Evolutionary conservation across 1,139 yeast species (phyloP).

Genomic region (Lodderomyces orthopsilosis): DNA sequence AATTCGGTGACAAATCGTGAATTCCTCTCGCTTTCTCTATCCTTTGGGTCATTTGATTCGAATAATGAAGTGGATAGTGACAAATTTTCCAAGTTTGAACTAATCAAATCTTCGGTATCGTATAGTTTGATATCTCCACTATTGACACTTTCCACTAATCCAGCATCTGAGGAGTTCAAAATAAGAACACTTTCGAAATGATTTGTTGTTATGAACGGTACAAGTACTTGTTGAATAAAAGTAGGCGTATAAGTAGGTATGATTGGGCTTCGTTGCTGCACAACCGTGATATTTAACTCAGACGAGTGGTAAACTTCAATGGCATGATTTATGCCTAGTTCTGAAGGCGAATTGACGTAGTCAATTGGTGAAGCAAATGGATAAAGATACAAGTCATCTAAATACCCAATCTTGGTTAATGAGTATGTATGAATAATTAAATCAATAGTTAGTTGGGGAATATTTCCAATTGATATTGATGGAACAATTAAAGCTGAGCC

Average conservation of each 20-base stretch:
- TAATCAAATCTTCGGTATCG: conserved; percentile 34
- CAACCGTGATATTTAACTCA: conserved; percentile 43
- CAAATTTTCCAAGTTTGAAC: conserved; percentile 31
- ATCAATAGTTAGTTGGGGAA: conserved; percentile 82
- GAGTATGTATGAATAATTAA: conserved; percentile 62
- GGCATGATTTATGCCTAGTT: conserved; percentile 50
- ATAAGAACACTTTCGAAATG: conserved; percentile 50
- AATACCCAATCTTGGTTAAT: conserved; percentile 48
- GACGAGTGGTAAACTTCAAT: conserved; percentile 56
- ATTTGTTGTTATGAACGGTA: conserved; percentile 43
- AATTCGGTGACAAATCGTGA: conserved; percentile 18
- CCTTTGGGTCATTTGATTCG: conserved; percentile 9
- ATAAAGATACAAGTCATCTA: conserved; percentile 62
- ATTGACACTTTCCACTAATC: conserved; percentile 31
- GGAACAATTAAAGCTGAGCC: conserved; percentile 56
- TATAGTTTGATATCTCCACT: conserved; percentile 29
- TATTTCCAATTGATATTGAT: conserved; percentile 81
- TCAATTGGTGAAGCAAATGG: conserved; percentile 88
- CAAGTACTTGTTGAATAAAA: conserved; percentile 53
- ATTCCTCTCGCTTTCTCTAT: conserved; percentile 13
- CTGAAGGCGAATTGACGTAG: conserved; percentile 10
- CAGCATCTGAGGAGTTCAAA: conserved; percentile 73
- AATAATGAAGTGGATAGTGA: conserved; percentile 13
- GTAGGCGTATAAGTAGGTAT: conserved; percentile 57
- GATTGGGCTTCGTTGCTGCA: conserved; percentile 86